phyloP scores from a whole-genome alignment of 352 stramenopile genomes.

The Pythium myriotylum region DNA sequence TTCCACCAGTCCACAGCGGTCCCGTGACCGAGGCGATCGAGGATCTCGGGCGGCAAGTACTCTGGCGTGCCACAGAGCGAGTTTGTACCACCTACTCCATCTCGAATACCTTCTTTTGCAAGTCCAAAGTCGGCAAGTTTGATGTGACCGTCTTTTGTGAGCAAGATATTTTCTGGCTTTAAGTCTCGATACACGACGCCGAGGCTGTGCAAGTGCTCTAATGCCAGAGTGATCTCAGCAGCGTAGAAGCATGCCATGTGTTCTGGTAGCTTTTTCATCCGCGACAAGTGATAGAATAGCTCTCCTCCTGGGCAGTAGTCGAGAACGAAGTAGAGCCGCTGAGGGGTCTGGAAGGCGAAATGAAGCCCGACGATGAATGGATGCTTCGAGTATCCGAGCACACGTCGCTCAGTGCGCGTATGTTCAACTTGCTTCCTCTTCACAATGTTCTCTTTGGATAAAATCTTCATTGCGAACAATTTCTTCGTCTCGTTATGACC shows the following conservation, averaged over 20 bases:
- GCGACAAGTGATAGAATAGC: slow-evolving; percentile 87
- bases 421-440: slow-evolving; percentile 91
- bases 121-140: slow-evolving; percentile 91
- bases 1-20: slow-evolving; percentile 95
- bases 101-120: slow-evolving; percentile 77
- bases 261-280: slow-evolving; percentile 88
- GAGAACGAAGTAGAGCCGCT: slow-evolving; percentile 97
- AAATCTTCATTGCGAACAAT: slow-evolving; percentile 92
- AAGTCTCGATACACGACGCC: slow-evolving; percentile 86
- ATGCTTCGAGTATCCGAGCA: slow-evolving; percentile 82
- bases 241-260: slow-evolving; percentile 90
- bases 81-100: slow-evolving; percentile 70
- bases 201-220: slow-evolving; percentile 83
- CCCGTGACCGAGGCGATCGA: slow-evolving; percentile 79
- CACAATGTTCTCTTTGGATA: slow-evolving; percentile 90
- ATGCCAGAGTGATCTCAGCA: slow-evolving; percentile 82
- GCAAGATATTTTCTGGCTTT: slow-evolving; percentile 76
- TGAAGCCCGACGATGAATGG: slow-evolving; percentile 90
- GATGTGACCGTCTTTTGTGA: slow-evolving; percentile 79
- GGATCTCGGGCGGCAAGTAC: slow-evolving; percentile 82
- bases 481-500: slow-evolving; percentile 86
- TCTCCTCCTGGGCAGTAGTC: slow-evolving; percentile 90
- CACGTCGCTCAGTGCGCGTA: slow-evolving; percentile 82
- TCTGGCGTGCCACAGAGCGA: slow-evolving; percentile 84
- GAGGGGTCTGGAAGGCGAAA: slow-evolving; percentile 87